Evolutionary conservation across 768 basidiomycete genomes (phyloP), one percentile per base, ranked within the genome.

Genomic region (Suillus decipiens): DNA sequence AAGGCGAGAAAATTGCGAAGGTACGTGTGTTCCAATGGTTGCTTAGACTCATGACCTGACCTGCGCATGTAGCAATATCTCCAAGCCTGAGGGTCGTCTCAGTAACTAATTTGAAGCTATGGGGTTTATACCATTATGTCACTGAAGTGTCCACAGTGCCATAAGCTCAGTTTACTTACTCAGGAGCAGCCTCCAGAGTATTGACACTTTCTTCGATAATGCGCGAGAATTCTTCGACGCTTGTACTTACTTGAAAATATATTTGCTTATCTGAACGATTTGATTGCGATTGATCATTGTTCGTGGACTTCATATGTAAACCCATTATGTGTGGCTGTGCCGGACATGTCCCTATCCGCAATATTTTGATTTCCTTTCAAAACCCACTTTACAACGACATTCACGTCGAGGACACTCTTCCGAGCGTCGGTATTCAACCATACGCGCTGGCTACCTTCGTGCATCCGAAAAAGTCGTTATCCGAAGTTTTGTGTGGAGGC

Each of bases 271-370:
- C 28, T 28, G 1, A 28, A 28, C 28, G 3, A 28, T 28, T 28
- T 28, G 28, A 28, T 28, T 28, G 28, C 28, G 28, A 28, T 28
- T 28, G 28, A 28, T 28, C 28, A 28, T n/a, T n/a, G n/a, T n/a
- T n/a, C n/a, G n/a, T n/a, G n/a, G n/a, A n/a, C n/a, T n/a, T n/a
- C n/a, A n/a, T n/a, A n/a, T n/a, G n/a, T n/a, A n/a, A n/a, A n/a
- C n/a, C n/a, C n/a, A n/a, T n/a, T n/a, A n/a, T n/a, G n/a, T n/a
- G 53, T 55, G 54, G 54, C 54, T 55, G 54, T 55, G 54, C 14
- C 9, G 8, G 1, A 1, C 9, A 17, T 24, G 36, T 37, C 54
- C 36, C 54, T 55, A 55, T 55, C 53, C n/a, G n/a, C 34, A 37
- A 55, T 37, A 11, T 37, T 37, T 37, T 36, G 28, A 57, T 19